Evolutionary conservation across 441 rosid genomes (phyloP), one percentile per base, ranked within the genome.

Genomic region (Mallotus japonicus): DNA sequence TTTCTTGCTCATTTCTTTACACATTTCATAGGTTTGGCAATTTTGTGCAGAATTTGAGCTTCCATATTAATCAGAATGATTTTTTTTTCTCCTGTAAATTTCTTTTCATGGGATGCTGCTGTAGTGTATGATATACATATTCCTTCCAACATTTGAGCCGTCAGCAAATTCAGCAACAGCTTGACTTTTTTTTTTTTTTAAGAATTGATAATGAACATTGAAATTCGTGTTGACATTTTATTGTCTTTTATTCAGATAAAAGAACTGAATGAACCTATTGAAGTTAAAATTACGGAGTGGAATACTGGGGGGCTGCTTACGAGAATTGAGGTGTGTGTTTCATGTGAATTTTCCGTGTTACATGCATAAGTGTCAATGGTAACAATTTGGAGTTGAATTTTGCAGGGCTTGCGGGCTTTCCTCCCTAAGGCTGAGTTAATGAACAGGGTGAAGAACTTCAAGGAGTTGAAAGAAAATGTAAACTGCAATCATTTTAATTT

Each of bases 341-440:
- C 5, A 19, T 80, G 22, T 40, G 8, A 70, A 44, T 70, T 24
- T 56, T 34, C 66, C 57, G 54, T 56, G 54, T 68, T 56, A 1
- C 12, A 24, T 5, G 19, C 40, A 54, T 32, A 56, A 54, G 8
- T 56, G 17, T 70, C 47, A 65, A 68, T 19, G 10, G 47, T 50
- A 53, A 62, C 24, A 40, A 51, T 66, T 59, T 64, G 13, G 42
- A 67, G 63, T 73, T 78, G 73, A 55, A 40, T 77, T 74, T 49
- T 78, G 77, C 84, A 95, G 99, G 97, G 99, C 58, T 75, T 95
- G 78, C 79, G 97, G 66, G 97, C 91, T n/a, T 92, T 95, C 84
- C 88, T 95, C 73, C 97, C 99, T 0, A 95, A 87, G 83, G 87
- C 84, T 37, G 96, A 95, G 74, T 78, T 92, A 63, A 77, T 89